Evolutionary conservation across 495 filamentous ascomycete genomes (phyloP).

Genomic region (Penicillium psychrofluorescens): DNA sequence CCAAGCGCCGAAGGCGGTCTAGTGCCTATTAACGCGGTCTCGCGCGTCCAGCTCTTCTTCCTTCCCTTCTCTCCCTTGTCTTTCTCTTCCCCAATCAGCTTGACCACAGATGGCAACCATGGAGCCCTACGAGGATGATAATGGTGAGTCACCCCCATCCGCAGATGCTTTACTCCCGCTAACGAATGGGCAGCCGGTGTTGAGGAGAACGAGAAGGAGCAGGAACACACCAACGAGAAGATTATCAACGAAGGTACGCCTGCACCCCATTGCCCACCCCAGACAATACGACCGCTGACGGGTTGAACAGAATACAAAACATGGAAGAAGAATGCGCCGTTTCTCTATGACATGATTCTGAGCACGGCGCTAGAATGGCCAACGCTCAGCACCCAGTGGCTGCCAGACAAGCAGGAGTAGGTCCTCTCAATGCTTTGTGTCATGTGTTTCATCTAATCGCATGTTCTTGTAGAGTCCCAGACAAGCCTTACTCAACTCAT

Average conservation of each 20-base stretch:
- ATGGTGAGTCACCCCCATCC: constrained; percentile 17
- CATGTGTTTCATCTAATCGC: constrained; percentile 5
- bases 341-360: constrained; percentile 94
- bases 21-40: constrained; percentile 36
- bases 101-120: constrained; percentile 9
- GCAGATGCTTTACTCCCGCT: background rate
- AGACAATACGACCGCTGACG: background rate
- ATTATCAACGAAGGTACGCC: constrained; percentile 83
- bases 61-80: constrained; percentile 12
- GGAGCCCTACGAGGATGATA: constrained; percentile 37
- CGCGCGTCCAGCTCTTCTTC: constrained; percentile 20
- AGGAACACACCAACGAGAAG: constrained; percentile 70
- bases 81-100: background rate
- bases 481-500: constrained; percentile 82
- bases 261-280: background rate
- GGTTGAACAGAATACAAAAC: constrained; percentile 85
- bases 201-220: constrained; percentile 54
- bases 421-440: constrained; percentile 4
- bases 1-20: constrained; percentile 20
- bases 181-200: constrained; percentile 20
- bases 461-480: constrained; percentile 49
- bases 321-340: constrained; percentile 99
- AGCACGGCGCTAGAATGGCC: constrained; percentile 97
- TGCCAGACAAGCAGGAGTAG: constrained; percentile 88
- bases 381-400: constrained; percentile 95